Evolutionary conservation across 1,139 yeast species (phyloP), one percentile per base, ranked within the genome.

Genomic region (Debaryomyces fabryi): DNA sequence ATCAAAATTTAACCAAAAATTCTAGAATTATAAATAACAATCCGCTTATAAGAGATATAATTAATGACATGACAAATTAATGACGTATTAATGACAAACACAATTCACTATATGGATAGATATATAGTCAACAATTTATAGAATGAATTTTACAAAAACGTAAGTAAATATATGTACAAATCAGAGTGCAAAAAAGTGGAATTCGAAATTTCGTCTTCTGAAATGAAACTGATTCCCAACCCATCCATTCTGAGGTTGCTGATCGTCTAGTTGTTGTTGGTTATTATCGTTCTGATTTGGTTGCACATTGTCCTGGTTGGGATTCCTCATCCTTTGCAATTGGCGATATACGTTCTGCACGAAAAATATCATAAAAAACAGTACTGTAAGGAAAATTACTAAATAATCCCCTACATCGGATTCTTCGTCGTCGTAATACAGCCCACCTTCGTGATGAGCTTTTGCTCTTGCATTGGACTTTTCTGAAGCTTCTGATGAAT

Each of bases 111-210:
- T 40, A 40, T 21, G 21, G 20, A 40, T 16, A 24, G 9, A 27
- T 30, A 20, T 34, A 32, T 44, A 38, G 27, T 42, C 29, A 7
- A 18, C 36, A 40, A n/a, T 46, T 27, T 45, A 38, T 43, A 29
- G 30, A 44, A 24, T 27, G 29, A 39, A 37, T 32, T 43, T 13
- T 41, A 43, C 33, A 25, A 36, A 34, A 15, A 44, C 24, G 2
- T 6, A 21, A 5, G 24, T 16, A 20, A 45, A 7, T 41, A 44
- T 50, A 25, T 13, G 23, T 27, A 10, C 47, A 38, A 39, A 30
- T 53, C 57, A 71, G 18, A 71, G 57, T 8, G 77, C 78, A 58
- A 72, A 68, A 52, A 72, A 70, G 30, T 69, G 74, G 49, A 72
- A 67, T 52, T 72, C 73, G 44, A 72, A 62, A 52, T 71, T 69